A percentile compares a stretch with the other conserved stretches of the same genome.
phyloP scores from a whole-genome alignment of 352 stramenopile species.

The Phytophthora idaei region DNA sequence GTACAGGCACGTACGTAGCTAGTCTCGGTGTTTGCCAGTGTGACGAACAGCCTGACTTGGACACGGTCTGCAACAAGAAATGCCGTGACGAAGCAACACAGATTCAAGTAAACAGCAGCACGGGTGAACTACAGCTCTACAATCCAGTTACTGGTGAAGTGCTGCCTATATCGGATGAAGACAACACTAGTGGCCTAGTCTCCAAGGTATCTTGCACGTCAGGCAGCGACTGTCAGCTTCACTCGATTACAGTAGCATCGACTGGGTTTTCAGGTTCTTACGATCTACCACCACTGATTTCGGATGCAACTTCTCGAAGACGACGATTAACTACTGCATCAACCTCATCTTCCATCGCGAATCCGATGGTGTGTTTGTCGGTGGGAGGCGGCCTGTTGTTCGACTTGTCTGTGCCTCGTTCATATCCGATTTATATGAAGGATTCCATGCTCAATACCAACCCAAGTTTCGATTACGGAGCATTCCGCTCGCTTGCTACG shows the following conservation, averaged over 20 bases:
- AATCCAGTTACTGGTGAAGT: conserved; percentile 47
- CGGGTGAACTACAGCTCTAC: conserved; percentile 65
- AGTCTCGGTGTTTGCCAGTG: conserved; percentile 91
- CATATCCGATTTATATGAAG: conserved; percentile 94
- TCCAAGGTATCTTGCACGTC: conserved; percentile 55
- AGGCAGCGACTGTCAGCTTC: conserved; percentile 53
- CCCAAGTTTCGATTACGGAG: conserved; percentile 89
- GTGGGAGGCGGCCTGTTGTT: conserved; percentile 88
- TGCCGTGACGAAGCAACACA: conserved; percentile 65
- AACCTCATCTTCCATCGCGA: conserved; percentile 49
- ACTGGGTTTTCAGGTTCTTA: conserved; percentile 74
- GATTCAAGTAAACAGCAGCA: conserved; percentile 65
- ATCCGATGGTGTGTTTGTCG: conserved; percentile 89
- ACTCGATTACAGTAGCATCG: conserved; percentile 51
- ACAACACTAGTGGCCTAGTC: conserved; percentile 38
- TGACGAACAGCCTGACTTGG: conserved; percentile 70
- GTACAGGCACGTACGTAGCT: conserved; percentile 73
- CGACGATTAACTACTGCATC: conserved; percentile 30
- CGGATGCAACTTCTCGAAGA: conserved; percentile 11
- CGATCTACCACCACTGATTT: conserved; percentile 39
- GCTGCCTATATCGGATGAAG: conserved; percentile 18
- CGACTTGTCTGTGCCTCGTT: conserved; percentile 74
- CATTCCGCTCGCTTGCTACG: conserved; percentile 76
- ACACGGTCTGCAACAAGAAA: conserved; percentile 77
- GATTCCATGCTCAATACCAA: conserved; percentile 96